Evolutionary conservation across 129 eudicot species (phyloP).

Genomic region (Smallanthus sonchifolius): DNA sequence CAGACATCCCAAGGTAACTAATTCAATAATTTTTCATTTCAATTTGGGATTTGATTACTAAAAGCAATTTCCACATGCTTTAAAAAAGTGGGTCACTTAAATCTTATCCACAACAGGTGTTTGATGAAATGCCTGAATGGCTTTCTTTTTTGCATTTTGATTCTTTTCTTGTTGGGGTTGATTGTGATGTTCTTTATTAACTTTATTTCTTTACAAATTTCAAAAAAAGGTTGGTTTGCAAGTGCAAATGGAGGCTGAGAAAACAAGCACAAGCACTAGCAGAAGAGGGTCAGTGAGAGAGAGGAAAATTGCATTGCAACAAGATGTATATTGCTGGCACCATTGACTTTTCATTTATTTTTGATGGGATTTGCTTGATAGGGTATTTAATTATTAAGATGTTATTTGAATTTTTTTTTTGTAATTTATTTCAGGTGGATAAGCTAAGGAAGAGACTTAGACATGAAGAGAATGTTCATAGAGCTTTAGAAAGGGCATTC

Average conservation of each 20-base stretch:
- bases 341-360: conserved; percentile 21
- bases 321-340: conserved; percentile 59
- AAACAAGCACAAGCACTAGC: conserved; percentile 32
- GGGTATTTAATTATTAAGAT: conserved; percentile 18
- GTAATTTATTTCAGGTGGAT: conserved; percentile 52
- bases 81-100: conserved; percentile 24
- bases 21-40: neutral
- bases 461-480: conserved; percentile 92
- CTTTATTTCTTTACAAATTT: conserved; percentile 23
- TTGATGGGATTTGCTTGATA: neutral
- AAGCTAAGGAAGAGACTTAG: conserved; percentile 79
- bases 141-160: conserved; percentile 28
- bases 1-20: conserved; percentile 45
- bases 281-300: conserved; percentile 53
- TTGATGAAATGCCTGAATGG: conserved; percentile 19
- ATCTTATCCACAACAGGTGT: conserved; percentile 46
- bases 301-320: conserved; percentile 70
- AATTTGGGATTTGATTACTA: neutral
- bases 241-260: conserved; percentile 51
- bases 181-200: conserved; percentile 28
- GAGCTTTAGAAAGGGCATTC: conserved; percentile 91
- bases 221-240: conserved; percentile 39
- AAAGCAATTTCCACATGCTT: conserved; percentile 21
- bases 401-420: neutral
- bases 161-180: conserved; percentile 48